phyloP scores from a whole-genome alignment of 176 grass and related monocot species.

The Bothriochloa decipiens region DNA sequence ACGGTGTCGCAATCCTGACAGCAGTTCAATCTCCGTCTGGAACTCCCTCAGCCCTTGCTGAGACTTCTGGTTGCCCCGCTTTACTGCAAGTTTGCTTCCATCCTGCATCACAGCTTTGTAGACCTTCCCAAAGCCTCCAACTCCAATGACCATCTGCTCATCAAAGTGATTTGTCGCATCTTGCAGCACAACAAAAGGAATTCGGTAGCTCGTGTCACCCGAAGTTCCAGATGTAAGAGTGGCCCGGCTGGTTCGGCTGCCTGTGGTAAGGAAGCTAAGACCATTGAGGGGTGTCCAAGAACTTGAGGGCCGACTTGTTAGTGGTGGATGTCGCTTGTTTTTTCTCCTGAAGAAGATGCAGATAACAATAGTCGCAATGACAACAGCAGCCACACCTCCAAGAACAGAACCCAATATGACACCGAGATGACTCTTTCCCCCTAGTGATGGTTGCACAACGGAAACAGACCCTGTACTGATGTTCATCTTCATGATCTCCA shows the following conservation, averaged over 20 bases:
- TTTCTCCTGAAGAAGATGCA: constrained; percentile 56
- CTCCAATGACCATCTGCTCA: constrained; percentile 79
- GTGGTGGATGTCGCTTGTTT: constrained; percentile 44
- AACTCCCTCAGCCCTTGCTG: constrained; percentile 90
- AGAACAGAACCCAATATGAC: constrained; percentile 59
- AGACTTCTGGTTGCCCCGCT: constrained; percentile 88
- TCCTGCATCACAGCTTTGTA: constrained; percentile 89
- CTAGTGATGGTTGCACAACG: constrained; percentile 39
- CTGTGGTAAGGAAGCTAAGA: constrained; percentile 65
- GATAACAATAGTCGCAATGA: constrained; percentile 35
- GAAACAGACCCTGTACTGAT: constrained; percentile 65
- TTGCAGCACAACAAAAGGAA: constrained; percentile 79
- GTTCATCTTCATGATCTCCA: constrained; percentile 99
- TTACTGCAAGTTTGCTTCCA: constrained; percentile 73
- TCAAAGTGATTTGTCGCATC: constrained; percentile 82
- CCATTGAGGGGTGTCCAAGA: constrained; percentile 62
- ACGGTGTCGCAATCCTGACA: constrained; percentile 86
- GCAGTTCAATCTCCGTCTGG: constrained; percentile 86
- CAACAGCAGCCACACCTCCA: constrained; percentile 45
- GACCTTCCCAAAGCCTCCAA: constrained; percentile 93
- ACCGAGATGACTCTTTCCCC: constrained; percentile 35
- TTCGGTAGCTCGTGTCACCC: constrained; percentile 64
- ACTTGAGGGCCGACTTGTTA: constrained; percentile 51
- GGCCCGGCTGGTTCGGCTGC: constrained; percentile 69
- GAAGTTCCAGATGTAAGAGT: constrained; percentile 69